Percentiles rank a stretch among this genome's conserved stretches.
Evolutionary conservation across 257 asterid species (phyloP).

Genomic region (Jacaranda copaia): DNA sequence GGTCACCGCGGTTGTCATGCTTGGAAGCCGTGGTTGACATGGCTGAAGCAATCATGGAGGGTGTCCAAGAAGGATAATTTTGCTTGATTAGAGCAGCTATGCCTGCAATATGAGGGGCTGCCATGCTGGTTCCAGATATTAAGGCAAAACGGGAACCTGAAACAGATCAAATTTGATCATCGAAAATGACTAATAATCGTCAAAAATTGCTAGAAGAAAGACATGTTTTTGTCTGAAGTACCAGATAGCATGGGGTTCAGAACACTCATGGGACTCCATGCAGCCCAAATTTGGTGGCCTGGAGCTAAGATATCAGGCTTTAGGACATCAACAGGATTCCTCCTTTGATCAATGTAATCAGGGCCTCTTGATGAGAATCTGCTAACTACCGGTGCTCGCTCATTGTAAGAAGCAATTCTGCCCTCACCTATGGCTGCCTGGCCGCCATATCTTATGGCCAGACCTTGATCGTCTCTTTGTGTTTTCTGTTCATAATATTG

Average conservation of each 20-base stretch:
- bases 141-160: constrained; percentile 76
- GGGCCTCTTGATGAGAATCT: constrained; percentile 95
- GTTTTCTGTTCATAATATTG: constrained; percentile 73
- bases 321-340: constrained; percentile 77
- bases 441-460: constrained; percentile 55
- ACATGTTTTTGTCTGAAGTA: constrained; percentile 20
- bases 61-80: constrained; percentile 74
- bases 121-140: constrained; percentile 97
- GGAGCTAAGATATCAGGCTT: constrained; percentile 96
- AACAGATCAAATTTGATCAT: constrained; percentile 27
- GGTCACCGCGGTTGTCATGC: constrained; percentile 80
- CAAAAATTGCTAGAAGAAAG: background rate
- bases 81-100: constrained; percentile 89
- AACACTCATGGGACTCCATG: constrained; percentile 96
- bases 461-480: constrained; percentile 53
- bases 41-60: constrained; percentile 93
- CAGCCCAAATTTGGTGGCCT: constrained; percentile 97
- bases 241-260: constrained; percentile 72
- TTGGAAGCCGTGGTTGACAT: constrained; percentile 85
- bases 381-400: constrained; percentile 83
- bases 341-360: constrained; percentile 63
- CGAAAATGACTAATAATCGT: background rate
- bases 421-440: constrained; percentile 90
- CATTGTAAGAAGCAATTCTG: constrained; percentile 68
- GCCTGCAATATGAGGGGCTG: constrained; percentile 91